Percentiles rank a stretch among this genome's conserved stretches.
Conservation (phyloP, 2,329 filamentous ascomycete genomes). For the Talaromyces sp. region DNA sequence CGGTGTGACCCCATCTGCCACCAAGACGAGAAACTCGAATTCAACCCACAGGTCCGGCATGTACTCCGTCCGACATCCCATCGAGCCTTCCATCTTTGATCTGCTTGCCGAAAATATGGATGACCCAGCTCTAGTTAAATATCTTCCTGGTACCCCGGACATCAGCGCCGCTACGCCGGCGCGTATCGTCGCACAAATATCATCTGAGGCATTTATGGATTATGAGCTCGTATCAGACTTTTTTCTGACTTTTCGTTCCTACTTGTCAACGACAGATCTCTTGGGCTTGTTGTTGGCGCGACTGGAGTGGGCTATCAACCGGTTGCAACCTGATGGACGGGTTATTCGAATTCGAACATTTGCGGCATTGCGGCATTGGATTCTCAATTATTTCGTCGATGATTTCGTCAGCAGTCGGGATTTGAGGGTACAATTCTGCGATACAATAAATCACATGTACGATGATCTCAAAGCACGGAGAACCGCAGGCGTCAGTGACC, state of each 20-base stretch:
- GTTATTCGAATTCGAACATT: slow-evolving; percentile 66
- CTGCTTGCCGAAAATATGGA: slow-evolving; percentile 76
- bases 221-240: slow-evolving; percentile 97
- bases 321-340: slow-evolving; percentile 77
- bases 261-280: slow-evolving; percentile 72
- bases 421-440: slow-evolving; percentile 74
- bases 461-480: slow-evolving; percentile 49
- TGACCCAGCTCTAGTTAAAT: slow-evolving; percentile 76
- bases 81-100: slow-evolving; percentile 67
- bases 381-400: slow-evolving; percentile 72
- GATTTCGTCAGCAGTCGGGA: slow-evolving; percentile 78
- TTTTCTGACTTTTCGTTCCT: slow-evolving; percentile 89
- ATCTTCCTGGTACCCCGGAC: slow-evolving; percentile 64
- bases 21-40: slow-evolving; percentile 29
- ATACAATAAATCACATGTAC: slow-evolving; percentile 66
- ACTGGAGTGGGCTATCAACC: slow-evolving; percentile 77
- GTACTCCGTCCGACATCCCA: slow-evolving; percentile 59
- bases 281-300: slow-evolving; percentile 80
- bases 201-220: slow-evolving; percentile 90
- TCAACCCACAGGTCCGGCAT: slow-evolving; percentile 39
- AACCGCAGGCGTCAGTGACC: slow-evolving; percentile 56
- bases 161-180: slow-evolving; percentile 88
- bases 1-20: slow-evolving; percentile 30
- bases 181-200: slow-evolving; percentile 91
- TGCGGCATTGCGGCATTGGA: slow-evolving; percentile 21